These are phyloP conservation scores for Melampsora americana DNA, from an alignment of 1,284 basidiomycete genomes.

Conservation along the genomic window DNA sequence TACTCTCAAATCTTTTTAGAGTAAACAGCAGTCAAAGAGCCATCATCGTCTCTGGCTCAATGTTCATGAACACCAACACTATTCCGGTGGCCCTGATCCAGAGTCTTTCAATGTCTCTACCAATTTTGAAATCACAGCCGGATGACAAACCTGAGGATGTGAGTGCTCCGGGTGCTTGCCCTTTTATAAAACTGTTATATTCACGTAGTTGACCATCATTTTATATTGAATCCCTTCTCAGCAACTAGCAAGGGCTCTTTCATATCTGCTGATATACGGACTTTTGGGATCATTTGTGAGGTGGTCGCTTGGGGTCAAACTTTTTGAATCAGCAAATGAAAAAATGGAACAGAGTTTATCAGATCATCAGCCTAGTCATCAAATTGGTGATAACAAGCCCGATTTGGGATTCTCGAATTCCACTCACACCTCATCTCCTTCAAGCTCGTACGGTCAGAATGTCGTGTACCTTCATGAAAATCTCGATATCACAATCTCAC, in stretches of 20 bases:
- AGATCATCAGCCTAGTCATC: not conserved
- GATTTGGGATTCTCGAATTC: no score
- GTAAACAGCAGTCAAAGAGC: constrained; percentile 54
- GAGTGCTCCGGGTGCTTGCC: not conserved
- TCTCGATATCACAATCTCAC: no score
- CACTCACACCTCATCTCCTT: no score
- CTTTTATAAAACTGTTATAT: not conserved
- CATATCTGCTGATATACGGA: constrained; percentile 55
- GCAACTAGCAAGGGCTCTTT: constrained; percentile 48
- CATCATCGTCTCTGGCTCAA: constrained; percentile 53
- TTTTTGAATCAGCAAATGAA: constrained; percentile 55
- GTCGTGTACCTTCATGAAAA: no score
- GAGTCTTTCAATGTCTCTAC: constrained; percentile 54
- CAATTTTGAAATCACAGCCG: constrained; percentile 48
- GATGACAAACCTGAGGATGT: constrained; percentile 49
- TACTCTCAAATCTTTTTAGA: constrained; percentile 52
- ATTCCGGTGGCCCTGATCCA: constrained; percentile 57
- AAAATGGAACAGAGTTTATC: constrained; percentile 44
- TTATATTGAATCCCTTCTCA: not conserved
- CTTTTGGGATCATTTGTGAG: constrained; percentile 57
- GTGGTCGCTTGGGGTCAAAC: constrained; percentile 56
- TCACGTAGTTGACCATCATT: not conserved
- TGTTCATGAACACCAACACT: constrained; percentile 49
- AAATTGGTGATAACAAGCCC: no score
- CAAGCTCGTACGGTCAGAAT: no score